Base-by-base conservation (phyloP, 1,139 yeast genomes). In the Taiozyma sp. region DNA sequence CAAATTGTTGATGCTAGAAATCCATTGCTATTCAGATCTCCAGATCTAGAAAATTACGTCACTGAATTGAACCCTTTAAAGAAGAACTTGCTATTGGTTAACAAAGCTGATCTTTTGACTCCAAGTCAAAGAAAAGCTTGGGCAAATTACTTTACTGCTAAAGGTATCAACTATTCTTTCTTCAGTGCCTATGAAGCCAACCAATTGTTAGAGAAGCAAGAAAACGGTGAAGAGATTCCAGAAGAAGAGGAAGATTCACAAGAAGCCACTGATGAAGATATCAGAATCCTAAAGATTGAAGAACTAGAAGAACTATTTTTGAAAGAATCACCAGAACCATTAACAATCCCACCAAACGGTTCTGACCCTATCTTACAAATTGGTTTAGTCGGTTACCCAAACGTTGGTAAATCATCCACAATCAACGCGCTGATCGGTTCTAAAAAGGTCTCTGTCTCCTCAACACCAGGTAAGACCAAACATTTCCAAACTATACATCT, bases 391-490 rank as follows among this genome's bases (percentile, higher is more conserved):
- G 99, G 99, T 45, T 91, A 91, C 67, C 96, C 96, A 46, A 61
- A 91, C 67, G 98, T 91, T 48, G 98, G 98, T 75, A 91, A 91
- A 68, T 91, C 97, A 1, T 90, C 97, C 11, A 91, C 98, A 11
- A 91, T 91, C 62, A 91, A 91, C 68, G 97, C 98, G 0, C 76
- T 95, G 47, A 95, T 93, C 47, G 99, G 99, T 22, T 83, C 97
- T 28, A 95, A 95, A 66, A 91, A 89, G 66, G 99, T 95, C 13
- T 90, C 98, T 1, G 99, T 95, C 41, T 93, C 99, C 2, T 78
- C 99, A 2, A 95, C 99, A 0, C 99, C 99, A 7, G 99, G 99
- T 73, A 95, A 95, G 68, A 95, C 99, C 19, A 95, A 95, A 68
- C 99, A 95, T 76, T 95, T 95, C 77, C 99, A 95, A 74, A 95